phyloP scores from a whole-genome alignment of 1,284 basidiomycete species.

The Cryptococcus sp. region DNA sequence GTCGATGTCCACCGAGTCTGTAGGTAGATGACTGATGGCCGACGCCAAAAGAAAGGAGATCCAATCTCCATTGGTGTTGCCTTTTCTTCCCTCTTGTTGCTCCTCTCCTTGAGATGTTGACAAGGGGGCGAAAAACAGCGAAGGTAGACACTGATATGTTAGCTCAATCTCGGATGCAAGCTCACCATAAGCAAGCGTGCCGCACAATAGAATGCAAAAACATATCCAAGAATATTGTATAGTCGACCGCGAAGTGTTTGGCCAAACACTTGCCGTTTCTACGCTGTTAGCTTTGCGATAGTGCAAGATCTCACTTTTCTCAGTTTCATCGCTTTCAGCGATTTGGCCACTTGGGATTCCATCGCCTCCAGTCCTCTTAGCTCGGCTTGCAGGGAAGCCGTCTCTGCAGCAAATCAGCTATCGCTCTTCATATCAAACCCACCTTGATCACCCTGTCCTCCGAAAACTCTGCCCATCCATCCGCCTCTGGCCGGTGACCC shows the following conservation, averaged over 20 bases:
- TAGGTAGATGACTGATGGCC: slow-evolving; percentile 45
- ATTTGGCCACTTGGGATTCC: slow-evolving; percentile 44
- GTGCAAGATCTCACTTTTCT: slow-evolving; percentile 29
- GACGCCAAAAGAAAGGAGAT: slow-evolving; percentile 52
- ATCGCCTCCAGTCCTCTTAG: slow-evolving; percentile 47
- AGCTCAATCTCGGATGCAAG: background rate
- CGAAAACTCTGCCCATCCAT: slow-evolving; percentile 47
- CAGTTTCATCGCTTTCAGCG: slow-evolving; percentile 43
- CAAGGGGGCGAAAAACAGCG: slow-evolving; percentile 42
- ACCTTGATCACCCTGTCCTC: slow-evolving; percentile 36
- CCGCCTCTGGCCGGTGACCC: slow-evolving; percentile 16
- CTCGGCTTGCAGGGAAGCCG: slow-evolving; percentile 35
- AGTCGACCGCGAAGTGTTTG: slow-evolving; percentile 41
- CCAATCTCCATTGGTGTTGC: slow-evolving; percentile 53
- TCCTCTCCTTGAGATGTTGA: slow-evolving; percentile 26
- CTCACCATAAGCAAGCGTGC: slow-evolving; percentile 49
- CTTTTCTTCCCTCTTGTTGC: slow-evolving; percentile 31
- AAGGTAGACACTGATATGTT: slow-evolving; percentile 41
- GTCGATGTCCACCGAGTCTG: slow-evolving; percentile 42
- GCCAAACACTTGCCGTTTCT: slow-evolving; percentile 49
- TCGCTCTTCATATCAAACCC: slow-evolving; percentile 3
- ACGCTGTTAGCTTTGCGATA: background rate
- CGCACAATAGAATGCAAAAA: slow-evolving; percentile 51
- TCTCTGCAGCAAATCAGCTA: slow-evolving; percentile 13
- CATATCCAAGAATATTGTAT: slow-evolving; percentile 47